Base-by-base conservation (phyloP, 2,329 filamentous ascomycete genomes). In the Diaporthe capsici region DNA sequence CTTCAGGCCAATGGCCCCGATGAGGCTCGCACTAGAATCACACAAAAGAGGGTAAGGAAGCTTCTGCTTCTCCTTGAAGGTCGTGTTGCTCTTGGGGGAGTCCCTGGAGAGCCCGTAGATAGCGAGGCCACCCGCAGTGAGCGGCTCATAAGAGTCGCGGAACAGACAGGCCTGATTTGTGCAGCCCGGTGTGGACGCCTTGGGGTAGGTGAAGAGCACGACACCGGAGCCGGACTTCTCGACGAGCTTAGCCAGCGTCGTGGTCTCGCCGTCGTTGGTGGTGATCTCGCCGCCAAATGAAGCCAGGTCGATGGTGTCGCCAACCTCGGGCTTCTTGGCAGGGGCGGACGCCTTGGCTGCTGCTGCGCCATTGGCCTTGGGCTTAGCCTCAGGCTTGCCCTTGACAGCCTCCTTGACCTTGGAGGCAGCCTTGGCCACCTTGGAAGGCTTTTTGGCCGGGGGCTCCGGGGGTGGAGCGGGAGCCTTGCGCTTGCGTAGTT, bases 151-250 rank as follows among this genome's bases (percentile, higher is more conserved):
- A 34, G 92, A 89, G 88, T 98, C 96, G 82, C 97, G 94, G 90
- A 99, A 98, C 79, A 96, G 88, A 86, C 96, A 98, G 77, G 90
- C 97, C 89, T 99, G 97, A 76, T 90, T 97, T 74, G 95, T 98
- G 89, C 96, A 98, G 78, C 96, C 96, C 51, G 95, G 95, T 31
- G 97, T 99, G 39, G 94, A 97, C 17, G 97, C 97, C 86, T 94
- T 97, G 76, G 97, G 97, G 83, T 98, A 98, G 44, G 96, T 98
- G 84, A 99, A 98, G 42, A 98, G 87, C 47, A 98, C 95, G 58
- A 98, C 94, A 37, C 96, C 97, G 49, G 90, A 89, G 86, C 94
- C 92, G 89, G 95, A 98, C 82, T 94, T 90, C 71, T 95, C 93
- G 67, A 98, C 90, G 34, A 99, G 91, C 80, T 92, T 88, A 86